A percentile compares a stretch with the other conserved stretches of the same genome.
Conservation (phyloP, 495 filamentous ascomycete genomes). For the Aspergillus incahuasiensis region DNA sequence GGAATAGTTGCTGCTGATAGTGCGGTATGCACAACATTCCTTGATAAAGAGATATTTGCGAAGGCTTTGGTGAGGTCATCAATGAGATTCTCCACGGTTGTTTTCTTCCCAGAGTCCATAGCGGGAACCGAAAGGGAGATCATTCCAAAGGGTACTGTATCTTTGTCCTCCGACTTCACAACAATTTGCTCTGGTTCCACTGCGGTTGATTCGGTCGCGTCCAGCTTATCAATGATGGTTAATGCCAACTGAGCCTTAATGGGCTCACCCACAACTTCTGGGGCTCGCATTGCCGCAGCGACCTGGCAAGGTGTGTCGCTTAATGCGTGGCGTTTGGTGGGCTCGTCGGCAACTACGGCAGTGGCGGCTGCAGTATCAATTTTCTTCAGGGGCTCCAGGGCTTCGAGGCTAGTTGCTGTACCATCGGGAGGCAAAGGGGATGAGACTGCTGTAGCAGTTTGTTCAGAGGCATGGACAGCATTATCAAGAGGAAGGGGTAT, state of each 20-base stretch:
- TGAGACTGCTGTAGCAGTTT: neutral
- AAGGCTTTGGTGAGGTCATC: constrained; percentile 4
- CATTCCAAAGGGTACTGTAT: neutral
- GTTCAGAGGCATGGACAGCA: constrained; percentile 1
- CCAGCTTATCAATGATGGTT: neutral
- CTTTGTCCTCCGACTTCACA: constrained; percentile 1
- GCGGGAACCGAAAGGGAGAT: constrained; percentile 4
- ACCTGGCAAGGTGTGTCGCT: too few relatives aligned
- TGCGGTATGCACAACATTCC: neutral
- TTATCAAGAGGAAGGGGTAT: too few relatives aligned
- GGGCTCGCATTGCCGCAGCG: too few relatives aligned
- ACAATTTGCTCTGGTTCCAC: constrained; percentile 7
- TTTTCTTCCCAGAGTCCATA: constrained; percentile 11
- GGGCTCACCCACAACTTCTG: too few relatives aligned
- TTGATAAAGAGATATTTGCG: constrained; percentile 2
- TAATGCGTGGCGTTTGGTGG: too few relatives aligned
- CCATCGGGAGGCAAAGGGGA: too few relatives aligned
- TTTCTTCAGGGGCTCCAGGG: too few relatives aligned
- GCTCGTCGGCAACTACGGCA: too few relatives aligned
- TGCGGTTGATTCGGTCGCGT: constrained; percentile 13
- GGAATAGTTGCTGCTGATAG: constrained; percentile 3
- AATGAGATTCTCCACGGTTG: constrained; percentile 11
- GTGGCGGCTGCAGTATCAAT: too few relatives aligned
- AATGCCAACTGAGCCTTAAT: too few relatives aligned
- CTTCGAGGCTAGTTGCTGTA: too few relatives aligned